Evolutionary conservation across 805 yeast genomes (phyloP).

Genomic region (Candida dajiaensis): DNA sequence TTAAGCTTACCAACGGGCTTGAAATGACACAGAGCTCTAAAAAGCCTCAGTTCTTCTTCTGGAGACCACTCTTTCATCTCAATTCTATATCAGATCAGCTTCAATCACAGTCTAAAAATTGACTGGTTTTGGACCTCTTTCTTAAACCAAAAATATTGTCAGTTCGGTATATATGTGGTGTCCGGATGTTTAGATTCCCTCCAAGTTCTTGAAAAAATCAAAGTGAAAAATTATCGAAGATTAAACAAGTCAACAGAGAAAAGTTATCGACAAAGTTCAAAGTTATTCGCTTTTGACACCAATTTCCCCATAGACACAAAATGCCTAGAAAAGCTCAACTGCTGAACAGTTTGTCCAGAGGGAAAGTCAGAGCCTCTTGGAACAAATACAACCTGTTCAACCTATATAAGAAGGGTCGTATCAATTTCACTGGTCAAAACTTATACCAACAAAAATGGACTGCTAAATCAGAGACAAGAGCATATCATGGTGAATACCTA

Average conservation of each 20-base stretch:
- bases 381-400: slow-evolving; percentile 90
- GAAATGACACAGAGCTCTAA: slow-evolving; percentile 54
- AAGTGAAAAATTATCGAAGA: neutral
- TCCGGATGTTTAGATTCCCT: neutral
- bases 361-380: slow-evolving; percentile 82
- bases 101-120: neutral
- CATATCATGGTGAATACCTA: slow-evolving; percentile 92
- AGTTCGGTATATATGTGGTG: neutral
- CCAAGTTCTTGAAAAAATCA: neutral
- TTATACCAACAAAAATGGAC: slow-evolving; percentile 88
- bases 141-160: too few species aligned
- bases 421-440: slow-evolving; percentile 53
- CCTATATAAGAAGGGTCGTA: slow-evolving; percentile 63
- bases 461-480: slow-evolving; percentile 86
- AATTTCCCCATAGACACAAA: neutral
- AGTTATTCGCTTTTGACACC: neutral
- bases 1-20: slow-evolving; percentile 56
- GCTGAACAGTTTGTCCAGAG: slow-evolving; percentile 54
- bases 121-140: neutral
- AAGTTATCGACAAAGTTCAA: too few species aligned
- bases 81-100: neutral
- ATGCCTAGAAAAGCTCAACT: slow-evolving; percentile 63
- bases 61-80: slow-evolving; percentile 40
- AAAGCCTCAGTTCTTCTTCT: slow-evolving; percentile 57
- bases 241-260: neutral